These are phyloP conservation scores for Paradendryphiella salina DNA, from an alignment of 2,329 filamentous ascomycete genomes.

Conservation along the genomic window DNA sequence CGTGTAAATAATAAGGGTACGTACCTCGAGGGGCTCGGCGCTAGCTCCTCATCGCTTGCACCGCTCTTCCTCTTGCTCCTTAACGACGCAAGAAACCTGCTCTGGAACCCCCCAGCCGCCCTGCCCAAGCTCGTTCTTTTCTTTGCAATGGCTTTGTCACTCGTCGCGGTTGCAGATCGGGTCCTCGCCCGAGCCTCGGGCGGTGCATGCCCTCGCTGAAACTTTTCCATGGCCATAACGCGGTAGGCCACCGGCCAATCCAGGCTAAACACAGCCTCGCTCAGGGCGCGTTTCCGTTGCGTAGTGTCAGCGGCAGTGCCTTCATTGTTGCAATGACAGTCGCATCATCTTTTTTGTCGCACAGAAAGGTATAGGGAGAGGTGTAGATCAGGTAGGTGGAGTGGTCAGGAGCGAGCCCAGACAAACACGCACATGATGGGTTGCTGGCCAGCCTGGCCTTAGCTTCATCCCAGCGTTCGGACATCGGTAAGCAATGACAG, in stretches of 20 bases:
- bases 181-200: conserved; percentile 22
- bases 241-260: conserved; percentile 9
- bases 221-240: conserved; percentile 28
- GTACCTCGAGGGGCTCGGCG: conserved; percentile 32
- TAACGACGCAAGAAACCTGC: conserved; percentile 39
- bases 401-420: conserved; percentile 3
- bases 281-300: conserved; percentile 19
- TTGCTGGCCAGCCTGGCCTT: conserved; percentile 9
- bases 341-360: conserved; percentile 12
- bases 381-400: conserved; percentile 1
- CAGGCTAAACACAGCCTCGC: conserved; percentile 7
- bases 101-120: conserved; percentile 41
- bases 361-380: conserved; percentile 5
- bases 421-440: conserved; percentile 9
- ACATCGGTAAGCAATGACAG: conserved; percentile 8
- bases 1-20: neutral
- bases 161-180: conserved; percentile 18
- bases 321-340: conserved; percentile 14
- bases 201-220: conserved; percentile 26
- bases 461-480: conserved; percentile 10
- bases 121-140: conserved; percentile 40
- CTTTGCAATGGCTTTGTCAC: conserved; percentile 24
- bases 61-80: conserved; percentile 32
- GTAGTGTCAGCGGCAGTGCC: conserved; percentile 12
- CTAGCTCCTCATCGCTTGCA: conserved; percentile 20